Conservation (phyloP, 1,284 basidiomycete genomes). For the Moniliella sp. region DNA sequence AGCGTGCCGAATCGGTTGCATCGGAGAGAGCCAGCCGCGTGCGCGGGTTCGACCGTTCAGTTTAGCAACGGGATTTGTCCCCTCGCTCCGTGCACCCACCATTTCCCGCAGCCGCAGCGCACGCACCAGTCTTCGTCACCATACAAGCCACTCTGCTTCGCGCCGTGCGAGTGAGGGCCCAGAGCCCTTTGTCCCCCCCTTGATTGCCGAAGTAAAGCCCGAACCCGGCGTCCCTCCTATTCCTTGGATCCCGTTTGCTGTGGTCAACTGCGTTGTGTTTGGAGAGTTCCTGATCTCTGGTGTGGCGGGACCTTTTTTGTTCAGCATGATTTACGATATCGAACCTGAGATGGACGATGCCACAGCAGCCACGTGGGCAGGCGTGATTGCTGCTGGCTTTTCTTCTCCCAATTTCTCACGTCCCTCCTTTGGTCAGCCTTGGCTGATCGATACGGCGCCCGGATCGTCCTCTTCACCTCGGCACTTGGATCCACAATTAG, state of each 20-base stretch:
- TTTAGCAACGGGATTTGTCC: too few species aligned
- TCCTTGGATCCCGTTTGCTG: constrained; percentile 25
- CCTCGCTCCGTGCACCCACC: too few species aligned
- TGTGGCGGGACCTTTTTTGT: constrained; percentile 31
- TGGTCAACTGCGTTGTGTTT: constrained; percentile 28
- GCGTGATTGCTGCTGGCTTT: constrained; percentile 34
- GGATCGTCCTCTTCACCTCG: constrained; percentile 63
- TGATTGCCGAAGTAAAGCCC: constrained; percentile 8
- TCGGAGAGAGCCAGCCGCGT: too few species aligned
- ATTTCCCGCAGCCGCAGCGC: too few species aligned
- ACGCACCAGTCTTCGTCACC: too few species aligned
- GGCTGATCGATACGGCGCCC: constrained; percentile 68
- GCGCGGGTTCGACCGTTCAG: too few species aligned
- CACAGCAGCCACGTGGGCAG: constrained; percentile 31
- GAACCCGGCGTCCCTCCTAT: constrained; percentile 15
- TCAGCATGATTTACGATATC: constrained; percentile 30
- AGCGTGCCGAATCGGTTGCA: too few species aligned
- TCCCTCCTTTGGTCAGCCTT: constrained; percentile 78
- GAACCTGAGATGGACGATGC: constrained; percentile 23
- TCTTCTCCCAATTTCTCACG: constrained; percentile 46
- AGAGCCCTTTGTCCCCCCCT: constrained; percentile 2
- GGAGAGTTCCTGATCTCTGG: constrained; percentile 38
- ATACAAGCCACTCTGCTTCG: too few species aligned
- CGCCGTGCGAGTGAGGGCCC: too few species aligned
- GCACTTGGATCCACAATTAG: constrained; percentile 60